A percentile compares a stretch with the other conserved stretches of the same genome.
These are phyloP conservation scores for Pyropia yezoensis DNA, from an alignment of 23 red algal genomes.

Conservation along the genomic window DNA sequence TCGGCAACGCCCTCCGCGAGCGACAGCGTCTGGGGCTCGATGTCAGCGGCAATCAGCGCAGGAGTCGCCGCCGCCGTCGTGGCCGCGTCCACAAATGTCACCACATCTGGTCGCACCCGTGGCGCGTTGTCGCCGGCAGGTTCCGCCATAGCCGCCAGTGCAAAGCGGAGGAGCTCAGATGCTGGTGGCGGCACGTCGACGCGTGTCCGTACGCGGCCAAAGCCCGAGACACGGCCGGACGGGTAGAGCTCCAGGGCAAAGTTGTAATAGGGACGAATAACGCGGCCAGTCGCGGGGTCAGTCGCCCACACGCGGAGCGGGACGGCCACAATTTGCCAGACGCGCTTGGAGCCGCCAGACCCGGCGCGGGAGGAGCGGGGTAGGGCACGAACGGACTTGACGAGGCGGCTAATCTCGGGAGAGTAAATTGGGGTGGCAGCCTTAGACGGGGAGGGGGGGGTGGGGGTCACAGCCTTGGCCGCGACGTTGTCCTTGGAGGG, in stretches of 20 bases:
- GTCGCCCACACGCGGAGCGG: slow-evolving; percentile 57
- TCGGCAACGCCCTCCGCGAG: slow-evolving; percentile 52
- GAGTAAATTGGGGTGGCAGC: no score
- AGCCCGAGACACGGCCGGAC: slow-evolving; percentile 41
- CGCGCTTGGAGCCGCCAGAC: slow-evolving; percentile 10
- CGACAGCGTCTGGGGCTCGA: slow-evolving; percentile 14
- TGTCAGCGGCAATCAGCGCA: slow-evolving; percentile 6
- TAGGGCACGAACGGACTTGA: no score
- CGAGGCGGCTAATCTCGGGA: no score
- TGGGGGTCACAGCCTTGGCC: no score
- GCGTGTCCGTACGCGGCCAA: slow-evolving; percentile 3
- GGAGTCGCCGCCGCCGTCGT: slow-evolving; percentile 3
- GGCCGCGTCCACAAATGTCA: slow-evolving; percentile 39
- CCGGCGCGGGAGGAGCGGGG: no score
- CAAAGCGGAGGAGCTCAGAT: slow-evolving; percentile 12
- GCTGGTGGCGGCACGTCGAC: slow-evolving; percentile 9
- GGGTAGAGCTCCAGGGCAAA: slow-evolving; percentile 66
- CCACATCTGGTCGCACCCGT: slow-evolving; percentile 19
- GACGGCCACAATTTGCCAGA: slow-evolving; percentile 37
- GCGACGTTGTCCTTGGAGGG: no score
- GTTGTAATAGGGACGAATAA: slow-evolving; percentile 52
- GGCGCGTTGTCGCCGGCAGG: slow-evolving; percentile 19
- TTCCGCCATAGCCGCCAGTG: slow-evolving; percentile 30
- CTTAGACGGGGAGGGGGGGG: no score
- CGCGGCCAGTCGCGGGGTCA: slow-evolving; percentile 20